Percentiles rank a stretch among this genome's conserved stretches.
Evolutionary conservation across 2,329 filamentous ascomycete genomes (phyloP).

Genomic region (Trichophyton rubrum): DNA sequence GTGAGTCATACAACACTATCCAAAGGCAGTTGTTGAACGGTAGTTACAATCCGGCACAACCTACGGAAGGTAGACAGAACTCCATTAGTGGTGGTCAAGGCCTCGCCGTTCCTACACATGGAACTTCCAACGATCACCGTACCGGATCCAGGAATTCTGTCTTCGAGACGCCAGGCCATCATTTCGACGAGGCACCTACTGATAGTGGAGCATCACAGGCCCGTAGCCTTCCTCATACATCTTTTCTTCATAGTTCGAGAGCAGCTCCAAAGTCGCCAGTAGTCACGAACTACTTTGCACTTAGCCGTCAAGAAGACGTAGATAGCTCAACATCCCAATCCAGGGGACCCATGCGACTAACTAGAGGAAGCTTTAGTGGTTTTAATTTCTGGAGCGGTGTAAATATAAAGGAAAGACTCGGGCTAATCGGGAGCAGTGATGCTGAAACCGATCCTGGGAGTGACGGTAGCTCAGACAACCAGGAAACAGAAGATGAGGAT

Average conservation of each 20-base stretch:
- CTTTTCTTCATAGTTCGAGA: background rate
- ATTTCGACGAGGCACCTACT: background rate
- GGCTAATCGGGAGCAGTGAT: conserved; percentile 1
- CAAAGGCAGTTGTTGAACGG: conserved; percentile 25
- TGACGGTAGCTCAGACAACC: conserved; percentile 3
- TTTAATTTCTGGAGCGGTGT: conserved; percentile 5
- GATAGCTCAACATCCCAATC: conserved; percentile 2
- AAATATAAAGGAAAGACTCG: conserved; percentile 3
- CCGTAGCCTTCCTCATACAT: conserved; percentile 2
- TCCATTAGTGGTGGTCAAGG: background rate
- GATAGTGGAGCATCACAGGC: background rate
- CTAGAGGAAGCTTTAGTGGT: background rate
- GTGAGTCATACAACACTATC: conserved; percentile 37
- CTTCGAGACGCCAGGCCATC: background rate
- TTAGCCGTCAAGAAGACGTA: conserved; percentile 5
- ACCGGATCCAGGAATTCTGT: background rate
- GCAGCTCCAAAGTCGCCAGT: conserved; percentile 5
- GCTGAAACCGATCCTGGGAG: conserved; percentile 11
- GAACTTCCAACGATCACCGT: background rate
- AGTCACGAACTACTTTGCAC: conserved; percentile 11
- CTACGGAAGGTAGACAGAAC: background rate
- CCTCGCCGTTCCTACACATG: background rate
- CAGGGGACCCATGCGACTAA: background rate
- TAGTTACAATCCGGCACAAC: background rate
- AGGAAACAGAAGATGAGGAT: conserved; percentile 22